These are phyloP conservation scores for Hypomontagnella submonticulosa DNA, from an alignment of 495 filamentous ascomycete species.

Conservation along the genomic window DNA sequence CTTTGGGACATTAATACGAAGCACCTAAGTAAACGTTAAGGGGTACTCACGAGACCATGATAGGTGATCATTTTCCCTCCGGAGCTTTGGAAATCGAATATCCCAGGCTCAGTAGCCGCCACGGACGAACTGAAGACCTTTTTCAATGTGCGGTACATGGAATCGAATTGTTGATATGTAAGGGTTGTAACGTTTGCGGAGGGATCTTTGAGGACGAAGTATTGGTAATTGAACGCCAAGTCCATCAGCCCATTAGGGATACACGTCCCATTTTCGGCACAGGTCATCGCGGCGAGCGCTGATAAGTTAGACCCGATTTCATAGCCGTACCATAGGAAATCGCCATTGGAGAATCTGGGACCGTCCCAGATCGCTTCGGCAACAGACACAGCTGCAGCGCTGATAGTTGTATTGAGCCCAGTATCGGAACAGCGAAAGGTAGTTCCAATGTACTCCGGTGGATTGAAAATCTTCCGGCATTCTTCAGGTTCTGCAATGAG, in stretches of 20 bases:
- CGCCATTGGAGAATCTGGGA: conserved; percentile 16
- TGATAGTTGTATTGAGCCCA: conserved; percentile 26
- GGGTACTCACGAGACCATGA: conserved; percentile 57
- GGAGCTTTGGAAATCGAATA: conserved; percentile 47
- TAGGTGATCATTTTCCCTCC: conserved; percentile 58
- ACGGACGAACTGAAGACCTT: conserved; percentile 49
- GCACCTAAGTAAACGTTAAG: conserved; percentile 40
- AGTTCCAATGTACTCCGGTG: conserved; percentile 33
- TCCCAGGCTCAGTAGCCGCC: conserved; percentile 50
- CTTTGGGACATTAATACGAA: conserved; percentile 28
- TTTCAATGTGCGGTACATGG: conserved; percentile 21
- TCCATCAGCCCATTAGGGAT: not conserved
- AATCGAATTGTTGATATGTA: conserved; percentile 25
- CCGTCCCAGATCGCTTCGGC: conserved; percentile 46
- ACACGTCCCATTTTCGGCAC: not conserved
- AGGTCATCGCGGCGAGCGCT: conserved; percentile 9
- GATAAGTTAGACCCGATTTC: conserved; percentile 19
- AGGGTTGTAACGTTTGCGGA: conserved; percentile 20
- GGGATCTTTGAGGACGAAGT: conserved; percentile 31
- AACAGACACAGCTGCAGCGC: conserved; percentile 33
- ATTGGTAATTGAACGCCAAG: not conserved
- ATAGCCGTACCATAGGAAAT: conserved; percentile 26
- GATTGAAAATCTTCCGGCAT: conserved; percentile 37
- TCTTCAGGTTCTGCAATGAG: conserved; percentile 43
- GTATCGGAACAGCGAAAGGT: conserved; percentile 23